A percentile compares a stretch with the other conserved stretches of the same genome.
These are phyloP conservation scores for Cladosporium sp. DNA, from an alignment of 2,329 filamentous ascomycete species.

Conservation along the genomic window DNA sequence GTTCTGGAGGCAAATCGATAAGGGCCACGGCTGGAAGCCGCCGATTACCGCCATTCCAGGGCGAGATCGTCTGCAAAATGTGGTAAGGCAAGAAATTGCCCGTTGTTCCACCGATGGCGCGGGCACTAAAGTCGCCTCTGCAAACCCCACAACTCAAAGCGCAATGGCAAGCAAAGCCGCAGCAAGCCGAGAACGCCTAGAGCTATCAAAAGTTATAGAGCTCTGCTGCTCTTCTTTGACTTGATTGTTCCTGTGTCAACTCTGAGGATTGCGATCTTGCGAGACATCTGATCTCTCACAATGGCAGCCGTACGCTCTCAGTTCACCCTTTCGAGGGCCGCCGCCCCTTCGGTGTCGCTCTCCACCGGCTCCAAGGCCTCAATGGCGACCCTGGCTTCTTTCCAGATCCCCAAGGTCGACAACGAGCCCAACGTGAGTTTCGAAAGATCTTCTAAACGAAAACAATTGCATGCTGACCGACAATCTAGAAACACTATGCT, in stretches of 20 bases:
- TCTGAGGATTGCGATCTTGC: slow-evolving; percentile 6
- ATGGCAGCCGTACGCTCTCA: slow-evolving; percentile 10
- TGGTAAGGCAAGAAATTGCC: neutral
- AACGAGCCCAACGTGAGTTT: slow-evolving; percentile 91
- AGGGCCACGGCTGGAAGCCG: slow-evolving; percentile 2
- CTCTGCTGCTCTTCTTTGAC: neutral
- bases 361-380: slow-evolving; percentile 8
- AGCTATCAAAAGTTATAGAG: slow-evolving; percentile 11
- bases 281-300: neutral
- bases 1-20: slow-evolving; percentile 2
- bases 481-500: slow-evolving; percentile 73
- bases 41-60: slow-evolving; percentile 5
- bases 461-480: slow-evolving; percentile 7
- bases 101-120: neutral
- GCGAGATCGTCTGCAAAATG: neutral
- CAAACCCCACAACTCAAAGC: neutral
- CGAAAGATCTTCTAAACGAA: neutral
- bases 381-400: slow-evolving; percentile 65
- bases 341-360: slow-evolving; percentile 8
- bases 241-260: neutral
- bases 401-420: slow-evolving; percentile 79
- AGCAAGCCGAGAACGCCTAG: slow-evolving; percentile 8
- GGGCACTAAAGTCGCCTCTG: neutral
- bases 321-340: slow-evolving; percentile 9
- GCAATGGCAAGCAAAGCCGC: slow-evolving; percentile 2